phyloP scores from a whole-genome alignment of 1,284 basidiomycete genomes.

The Inonotus obliquus region DNA sequence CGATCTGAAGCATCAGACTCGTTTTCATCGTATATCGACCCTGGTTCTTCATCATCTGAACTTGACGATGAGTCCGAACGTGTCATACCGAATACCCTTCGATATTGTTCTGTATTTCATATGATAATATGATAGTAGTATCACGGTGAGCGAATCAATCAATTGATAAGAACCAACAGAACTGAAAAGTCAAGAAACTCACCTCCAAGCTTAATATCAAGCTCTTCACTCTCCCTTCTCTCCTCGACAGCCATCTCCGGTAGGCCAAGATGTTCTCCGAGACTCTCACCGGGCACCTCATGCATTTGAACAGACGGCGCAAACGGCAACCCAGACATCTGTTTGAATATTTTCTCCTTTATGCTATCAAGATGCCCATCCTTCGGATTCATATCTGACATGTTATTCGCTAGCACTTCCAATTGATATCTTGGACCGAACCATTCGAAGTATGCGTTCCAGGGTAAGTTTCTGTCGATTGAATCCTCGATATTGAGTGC shows the following conservation, averaged over 20 bases:
- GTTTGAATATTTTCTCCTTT: constrained; percentile 72
- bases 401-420: constrained; percentile 88
- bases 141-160: not conserved
- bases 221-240: constrained; percentile 43
- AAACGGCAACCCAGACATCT: constrained; percentile 71
- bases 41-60: not conserved
- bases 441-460: constrained; percentile 97
- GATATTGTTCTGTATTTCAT: constrained; percentile 58
- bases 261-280: constrained; percentile 63
- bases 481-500: constrained; percentile 79
- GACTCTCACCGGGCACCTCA: constrained; percentile 66
- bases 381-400: constrained; percentile 91
- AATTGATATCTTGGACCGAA: constrained; percentile 95
- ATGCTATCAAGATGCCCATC: constrained; percentile 73
- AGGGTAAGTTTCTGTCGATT: constrained; percentile 83
- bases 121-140: not conserved
- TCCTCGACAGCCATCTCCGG: constrained; percentile 35
- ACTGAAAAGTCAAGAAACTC: constrained; percentile 25
- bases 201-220: constrained; percentile 71
- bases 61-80: constrained; percentile 36
- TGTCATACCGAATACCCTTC: constrained; percentile 59
- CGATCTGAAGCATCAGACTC: constrained; percentile 49
- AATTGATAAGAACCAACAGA: not conserved
- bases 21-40: constrained; percentile 27
- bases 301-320: constrained; percentile 90